Base-by-base conservation (phyloP, 345 rosid genomes). In the Eutrema japonicum region DNA sequence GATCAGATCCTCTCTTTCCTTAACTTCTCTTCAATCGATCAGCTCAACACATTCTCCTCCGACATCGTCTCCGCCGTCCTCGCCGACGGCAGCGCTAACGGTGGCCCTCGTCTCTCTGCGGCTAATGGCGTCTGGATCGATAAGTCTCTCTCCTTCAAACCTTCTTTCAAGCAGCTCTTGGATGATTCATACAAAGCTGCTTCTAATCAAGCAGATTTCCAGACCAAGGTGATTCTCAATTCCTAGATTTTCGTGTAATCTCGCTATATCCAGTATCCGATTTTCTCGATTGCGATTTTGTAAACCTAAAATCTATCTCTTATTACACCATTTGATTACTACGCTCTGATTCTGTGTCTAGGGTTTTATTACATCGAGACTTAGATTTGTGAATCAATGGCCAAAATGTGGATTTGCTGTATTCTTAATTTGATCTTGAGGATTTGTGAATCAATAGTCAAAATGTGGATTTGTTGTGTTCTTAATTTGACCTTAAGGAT, bases 1-100 rank as follows among this genome's bases (percentile, higher is more conserved):
- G 85, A 86, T 10, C 96, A 93, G 80, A 80, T 93, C 79, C 94
- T 91, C 67, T 85, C 92, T 11, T 91, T 89, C 79, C 94, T 93
- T 66, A 82, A 67, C 37, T 78, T 88, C 59, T 69, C 87, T 48
- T 84, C 92, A 72, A 47, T 10, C 47, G 88, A 88, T 36, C 82
- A 85, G 1, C 91, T 91, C 49, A 76, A 58, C 75, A 4, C 86
- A 42, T 84, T 91, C 72, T 82, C 83, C 10, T 82, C 96, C 6
- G 83, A 91, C 65, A 76, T 91, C 62, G 81, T 87, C 54, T 63
- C 87, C 14, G 79, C 86, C 14, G 88, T 89, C 10, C 80, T 89
- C 46, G 84, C 94, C 49, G 94, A 91, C 56, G 92, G 94, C 1
- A 88, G 90, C 37, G 65, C 80, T 46, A 35, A 40, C 5, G 93